Percentiles rank a stretch among this genome's conserved stretches.
phyloP scores from a whole-genome alignment of 139 green algal genomes.

The Trebouxia sp. region DNA sequence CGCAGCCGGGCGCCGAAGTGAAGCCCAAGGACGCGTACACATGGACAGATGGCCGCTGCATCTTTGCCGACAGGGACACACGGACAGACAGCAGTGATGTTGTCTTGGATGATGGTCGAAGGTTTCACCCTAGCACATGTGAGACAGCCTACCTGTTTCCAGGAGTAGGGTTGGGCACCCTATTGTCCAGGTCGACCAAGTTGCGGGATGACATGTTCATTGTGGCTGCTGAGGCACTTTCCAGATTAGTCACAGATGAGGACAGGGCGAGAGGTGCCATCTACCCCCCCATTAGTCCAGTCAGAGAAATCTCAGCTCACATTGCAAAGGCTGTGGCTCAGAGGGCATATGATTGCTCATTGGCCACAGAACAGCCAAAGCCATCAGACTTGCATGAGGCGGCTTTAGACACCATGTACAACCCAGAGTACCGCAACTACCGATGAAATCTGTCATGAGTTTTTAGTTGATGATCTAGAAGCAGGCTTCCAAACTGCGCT shows the following conservation, averaged over 20 bases:
- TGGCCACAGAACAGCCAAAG: slow-evolving; percentile 82
- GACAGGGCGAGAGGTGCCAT: slow-evolving; percentile 59
- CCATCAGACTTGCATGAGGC: slow-evolving; percentile 75
- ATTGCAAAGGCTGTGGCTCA: slow-evolving; percentile 73
- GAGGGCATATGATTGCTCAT: slow-evolving; percentile 75
- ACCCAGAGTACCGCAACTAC: slow-evolving; percentile 68
- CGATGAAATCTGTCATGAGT: slow-evolving; percentile 32
- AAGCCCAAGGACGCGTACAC: slow-evolving; percentile 61
- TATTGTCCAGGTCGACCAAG: slow-evolving; percentile 65
- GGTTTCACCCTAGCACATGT: slow-evolving; percentile 28
- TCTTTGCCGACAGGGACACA: slow-evolving; percentile 46
- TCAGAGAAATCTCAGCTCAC: slow-evolving; percentile 58
- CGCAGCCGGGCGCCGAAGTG: slow-evolving; percentile 57
- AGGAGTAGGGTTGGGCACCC: slow-evolving; percentile 58
- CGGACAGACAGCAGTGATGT: not conserved
- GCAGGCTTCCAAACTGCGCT: too few species aligned
- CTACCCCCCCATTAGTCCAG: slow-evolving; percentile 64
- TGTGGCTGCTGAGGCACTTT: slow-evolving; percentile 74
- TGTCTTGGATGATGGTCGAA: slow-evolving; percentile 1
- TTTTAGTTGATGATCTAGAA: not conserved
- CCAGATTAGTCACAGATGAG: slow-evolving; percentile 65
- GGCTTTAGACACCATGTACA: slow-evolving; percentile 66
- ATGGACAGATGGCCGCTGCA: slow-evolving; percentile 58
- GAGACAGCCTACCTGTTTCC: slow-evolving; percentile 54
- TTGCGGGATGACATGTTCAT: slow-evolving; percentile 87